These are phyloP conservation scores for Hordeum marinum DNA, from an alignment of 176 grass and related monocot species.

Conservation along the genomic window DNA sequence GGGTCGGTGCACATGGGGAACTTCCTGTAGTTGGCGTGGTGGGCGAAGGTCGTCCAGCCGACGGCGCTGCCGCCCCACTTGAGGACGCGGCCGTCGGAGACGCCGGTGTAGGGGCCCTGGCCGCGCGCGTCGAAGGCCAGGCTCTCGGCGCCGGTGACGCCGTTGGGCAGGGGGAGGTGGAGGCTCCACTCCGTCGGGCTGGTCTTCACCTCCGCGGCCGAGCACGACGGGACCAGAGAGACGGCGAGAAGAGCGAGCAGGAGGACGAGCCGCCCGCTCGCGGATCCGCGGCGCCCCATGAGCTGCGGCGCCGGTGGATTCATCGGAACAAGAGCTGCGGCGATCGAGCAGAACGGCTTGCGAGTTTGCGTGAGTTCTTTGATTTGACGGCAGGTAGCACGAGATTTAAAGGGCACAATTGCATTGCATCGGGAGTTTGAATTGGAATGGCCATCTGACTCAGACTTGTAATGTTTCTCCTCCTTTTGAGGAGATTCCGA, in stretches of 20 bases:
- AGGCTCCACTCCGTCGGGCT: background rate
- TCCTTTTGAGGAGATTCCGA: too few species aligned
- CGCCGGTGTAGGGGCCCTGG: constrained; percentile 64
- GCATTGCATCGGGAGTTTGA: too few species aligned
- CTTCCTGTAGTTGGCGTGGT: background rate
- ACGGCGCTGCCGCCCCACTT: constrained; percentile 40
- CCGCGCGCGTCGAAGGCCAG: background rate
- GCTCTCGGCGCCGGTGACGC: background rate
- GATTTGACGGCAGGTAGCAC: too few species aligned
- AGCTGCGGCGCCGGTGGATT: too few species aligned
- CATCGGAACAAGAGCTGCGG: too few species aligned
- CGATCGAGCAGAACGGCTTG: too few species aligned
- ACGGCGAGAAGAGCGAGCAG: background rate
- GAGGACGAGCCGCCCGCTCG: too few species aligned
- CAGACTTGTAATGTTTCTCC: too few species aligned
- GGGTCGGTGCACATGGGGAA: background rate
- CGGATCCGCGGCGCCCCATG: too few species aligned
- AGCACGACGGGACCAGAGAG: background rate
- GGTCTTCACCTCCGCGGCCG: background rate
- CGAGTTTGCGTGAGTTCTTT: too few species aligned
- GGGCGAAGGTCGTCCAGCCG: constrained; percentile 31
- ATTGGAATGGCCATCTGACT: too few species aligned
- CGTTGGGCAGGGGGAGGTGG: background rate
- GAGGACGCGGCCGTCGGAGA: constrained; percentile 64
- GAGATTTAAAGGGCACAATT: too few species aligned